Conservation (phyloP, 805 yeast genomes). For the Teunomyces kruisii region DNA sequence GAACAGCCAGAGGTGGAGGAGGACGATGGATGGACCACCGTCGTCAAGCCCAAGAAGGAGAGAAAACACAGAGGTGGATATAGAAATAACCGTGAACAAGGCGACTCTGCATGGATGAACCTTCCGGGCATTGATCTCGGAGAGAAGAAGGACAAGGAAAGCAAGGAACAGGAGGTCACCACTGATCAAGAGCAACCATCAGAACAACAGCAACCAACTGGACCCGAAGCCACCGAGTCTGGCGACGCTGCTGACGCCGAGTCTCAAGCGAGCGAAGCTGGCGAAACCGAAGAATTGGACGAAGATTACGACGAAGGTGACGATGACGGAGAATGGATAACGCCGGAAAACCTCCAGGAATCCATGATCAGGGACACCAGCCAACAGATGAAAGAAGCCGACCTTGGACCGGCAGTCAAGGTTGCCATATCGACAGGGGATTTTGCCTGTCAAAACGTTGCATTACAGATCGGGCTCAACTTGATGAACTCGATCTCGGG, state of each 20-base stretch:
- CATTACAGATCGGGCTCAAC: slow-evolving; percentile 85
- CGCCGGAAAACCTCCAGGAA: slow-evolving; percentile 78
- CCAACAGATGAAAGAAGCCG: slow-evolving; percentile 49
- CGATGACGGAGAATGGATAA: slow-evolving; percentile 89
- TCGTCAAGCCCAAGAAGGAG: slow-evolving; percentile 14
- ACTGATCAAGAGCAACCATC: slow-evolving; percentile 6
- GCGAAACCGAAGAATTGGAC: slow-evolving; percentile 14
- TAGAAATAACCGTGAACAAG: slow-evolving; percentile 7
- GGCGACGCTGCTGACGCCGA: no score
- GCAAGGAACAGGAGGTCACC: not conserved
- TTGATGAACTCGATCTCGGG: slow-evolving; percentile 86
- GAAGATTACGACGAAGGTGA: slow-evolving; percentile 73
- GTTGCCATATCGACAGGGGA: slow-evolving; percentile 93
- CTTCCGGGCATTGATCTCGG: slow-evolving; percentile 5
- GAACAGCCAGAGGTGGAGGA: slow-evolving; percentile 12
- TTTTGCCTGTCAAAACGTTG: slow-evolving; percentile 95
- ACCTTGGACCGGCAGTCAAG: slow-evolving; percentile 20
- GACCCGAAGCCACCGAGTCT: slow-evolving; percentile 10
- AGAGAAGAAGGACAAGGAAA: slow-evolving; percentile 7
- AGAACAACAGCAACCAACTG: slow-evolving; percentile 9
- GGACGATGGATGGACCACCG: slow-evolving; percentile 25
- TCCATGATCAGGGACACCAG: slow-evolving; percentile 65
- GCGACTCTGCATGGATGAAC: slow-evolving; percentile 3
- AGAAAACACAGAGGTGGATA: slow-evolving; percentile 2
- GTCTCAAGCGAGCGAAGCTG: slow-evolving; percentile 3